phyloP scores from a whole-genome alignment of 257 asterid species.

The Echium plantagineum region DNA sequence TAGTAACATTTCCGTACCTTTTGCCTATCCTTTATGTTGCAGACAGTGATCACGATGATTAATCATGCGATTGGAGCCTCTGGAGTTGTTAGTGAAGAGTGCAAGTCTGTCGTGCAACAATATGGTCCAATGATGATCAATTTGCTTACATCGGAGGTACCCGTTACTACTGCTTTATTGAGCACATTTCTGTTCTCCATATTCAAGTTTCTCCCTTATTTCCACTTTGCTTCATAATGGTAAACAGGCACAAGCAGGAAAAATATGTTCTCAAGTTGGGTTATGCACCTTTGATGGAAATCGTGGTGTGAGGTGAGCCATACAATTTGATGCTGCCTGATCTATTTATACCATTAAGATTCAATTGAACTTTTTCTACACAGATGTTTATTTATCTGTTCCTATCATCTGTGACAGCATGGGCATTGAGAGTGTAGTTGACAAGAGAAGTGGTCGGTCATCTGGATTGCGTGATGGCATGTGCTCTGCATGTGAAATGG shows the following conservation, averaged over 20 bases:
- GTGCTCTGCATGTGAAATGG: conserved; percentile 77
- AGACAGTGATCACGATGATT: conserved; percentile 88
- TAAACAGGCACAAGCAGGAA: conserved; percentile 59
- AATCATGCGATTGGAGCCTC: conserved; percentile 96
- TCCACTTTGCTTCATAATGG: background rate
- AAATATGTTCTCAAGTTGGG: conserved; percentile 75
- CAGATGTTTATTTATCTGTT: background rate
- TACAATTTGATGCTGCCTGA: background rate
- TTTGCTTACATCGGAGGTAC: conserved; percentile 64
- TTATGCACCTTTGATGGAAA: conserved; percentile 71
- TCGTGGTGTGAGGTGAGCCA: conserved; percentile 43
- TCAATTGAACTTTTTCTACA: background rate
- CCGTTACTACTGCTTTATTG: background rate
- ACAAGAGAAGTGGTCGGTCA: conserved; percentile 22
- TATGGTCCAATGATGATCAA: conserved; percentile 75
- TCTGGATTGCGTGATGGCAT: conserved; percentile 30
- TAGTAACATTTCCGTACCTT: too few species aligned
- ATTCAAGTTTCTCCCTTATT: background rate
- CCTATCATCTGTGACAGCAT: conserved; percentile 23
- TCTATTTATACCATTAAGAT: background rate
- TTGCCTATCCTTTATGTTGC: conserved; percentile 5
- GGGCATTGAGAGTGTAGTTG: conserved; percentile 79
- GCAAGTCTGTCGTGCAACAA: conserved; percentile 87
- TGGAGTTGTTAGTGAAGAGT: conserved; percentile 90
- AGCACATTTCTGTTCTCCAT: background rate